Evolutionary conservation across 345 rosid genomes (phyloP), one percentile per base, ranked within the genome.

Genomic region (Salix purpurea): DNA sequence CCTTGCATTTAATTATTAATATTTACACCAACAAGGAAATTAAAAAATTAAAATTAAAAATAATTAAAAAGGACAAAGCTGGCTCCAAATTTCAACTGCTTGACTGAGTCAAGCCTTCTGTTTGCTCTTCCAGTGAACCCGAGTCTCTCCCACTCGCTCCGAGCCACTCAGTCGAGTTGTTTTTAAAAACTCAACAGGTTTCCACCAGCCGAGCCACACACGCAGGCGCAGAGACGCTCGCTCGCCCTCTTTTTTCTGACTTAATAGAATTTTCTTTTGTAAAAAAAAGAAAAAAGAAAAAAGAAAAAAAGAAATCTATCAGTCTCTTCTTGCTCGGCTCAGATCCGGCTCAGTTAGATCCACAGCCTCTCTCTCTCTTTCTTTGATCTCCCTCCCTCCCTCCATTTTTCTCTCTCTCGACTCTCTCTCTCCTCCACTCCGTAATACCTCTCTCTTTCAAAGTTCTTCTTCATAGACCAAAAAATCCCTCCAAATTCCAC

Each of bases 341-440:
- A 82, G 93, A 89, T 92, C 89, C 85, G 87, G 87, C 90, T 80
- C 54, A 82, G 81, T 84, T 79, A 62, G 78, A 75, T 80, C 72
- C 80, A 79, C 82, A 85, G 88, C 91, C 85, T 62, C 2, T 32
- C 60, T 73, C 67, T 73, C 73, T 26, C 50, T 21, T 16, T 9
- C 66, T 60, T 62, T 24, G 70, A 79, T 68, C 78, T 86, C 90
- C 86, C 89, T 84, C 90, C 86, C 89, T 84, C 90, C 86, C 89
- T 84, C 91, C 89, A 76, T 42, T 78, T 83, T 73, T 66, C 60
- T 13, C 71, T 78, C 82, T 69, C 74, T 77, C 2, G 15, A 1
- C 82, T 76, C 78, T 61, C 76, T 56, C 64, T 71, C 60, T 13
- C 37, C 67, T 34, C 67, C 54, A 65, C 44, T 74, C 71, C 15